Conservation (phyloP, 2,329 filamentous ascomycete genomes). For the Aspergillus alliaceus region DNA sequence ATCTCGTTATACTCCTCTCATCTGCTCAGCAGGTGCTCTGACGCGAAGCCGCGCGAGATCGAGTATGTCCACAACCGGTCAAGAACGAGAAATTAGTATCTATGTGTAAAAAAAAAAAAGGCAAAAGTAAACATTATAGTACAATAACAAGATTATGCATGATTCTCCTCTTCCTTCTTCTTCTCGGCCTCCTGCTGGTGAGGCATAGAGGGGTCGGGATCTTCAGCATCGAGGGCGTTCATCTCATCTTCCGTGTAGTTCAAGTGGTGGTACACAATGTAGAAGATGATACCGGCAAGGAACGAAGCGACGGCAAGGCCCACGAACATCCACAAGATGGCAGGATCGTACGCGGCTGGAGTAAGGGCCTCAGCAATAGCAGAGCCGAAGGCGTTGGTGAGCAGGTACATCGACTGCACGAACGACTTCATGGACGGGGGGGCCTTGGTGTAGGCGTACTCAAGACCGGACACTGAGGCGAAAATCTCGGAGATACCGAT, state of each 20-base stretch:
- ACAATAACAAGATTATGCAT: constrained; percentile 1
- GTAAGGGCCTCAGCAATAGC: constrained; percentile 63
- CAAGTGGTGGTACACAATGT: constrained; percentile 49
- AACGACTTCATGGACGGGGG: constrained; percentile 68
- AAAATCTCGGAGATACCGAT: constrained; percentile 57
- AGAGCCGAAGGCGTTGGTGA: constrained; percentile 59
- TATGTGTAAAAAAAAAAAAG: background rate
- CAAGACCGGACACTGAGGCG: constrained; percentile 66
- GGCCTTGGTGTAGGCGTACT: constrained; percentile 74
- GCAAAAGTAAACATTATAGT: constrained; percentile 1
- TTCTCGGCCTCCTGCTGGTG: background rate
- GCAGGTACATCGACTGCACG: constrained; percentile 57
- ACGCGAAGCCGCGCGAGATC: constrained; percentile 10
- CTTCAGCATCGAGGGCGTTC: constrained; percentile 49
- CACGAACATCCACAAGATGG: constrained; percentile 66
- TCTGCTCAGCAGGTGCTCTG: constrained; percentile 6
- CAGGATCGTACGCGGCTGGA: constrained; percentile 62
- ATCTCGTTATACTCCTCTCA: constrained; percentile 1
- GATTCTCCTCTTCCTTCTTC: constrained; percentile 7
- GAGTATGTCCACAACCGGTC: background rate
- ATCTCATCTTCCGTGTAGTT: constrained; percentile 52
- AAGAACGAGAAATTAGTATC: constrained; percentile 1
- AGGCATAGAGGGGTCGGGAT: constrained; percentile 22
- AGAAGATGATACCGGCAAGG: constrained; percentile 55
- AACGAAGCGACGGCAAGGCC: constrained; percentile 55